Evolutionary conservation across 805 yeast species (phyloP), one percentile per base, ranked within the genome.

Genomic region (Ogataea trehaloabstinens): DNA sequence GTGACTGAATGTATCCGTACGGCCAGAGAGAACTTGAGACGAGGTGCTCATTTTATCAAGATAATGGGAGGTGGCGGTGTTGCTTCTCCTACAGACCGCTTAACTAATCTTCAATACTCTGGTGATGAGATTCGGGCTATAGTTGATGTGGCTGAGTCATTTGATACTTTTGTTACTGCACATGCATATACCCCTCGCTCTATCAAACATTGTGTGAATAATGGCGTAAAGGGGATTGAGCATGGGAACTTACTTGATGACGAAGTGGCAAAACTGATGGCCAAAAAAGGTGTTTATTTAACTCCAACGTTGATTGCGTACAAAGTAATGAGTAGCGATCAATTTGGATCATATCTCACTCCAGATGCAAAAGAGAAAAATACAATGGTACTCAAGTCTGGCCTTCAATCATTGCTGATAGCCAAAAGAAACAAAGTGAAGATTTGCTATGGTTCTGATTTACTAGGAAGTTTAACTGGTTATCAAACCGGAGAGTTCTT

Each of bases 21-120:
- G 6, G 46, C 56, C 2, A 51, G 62, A 41, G 62, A 56, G 15
- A 45, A 50, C 21, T 45, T 57, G 27, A 46, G 61, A 39, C 38
- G 50, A 20, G 62, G 61, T 5, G 58, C 59, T 2, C 41, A 46
- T 19, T 56, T 57, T 34, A 44, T 57, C 33, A 57, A 57, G 38
- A 53, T 57, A 28, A 57, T 57, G 59, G 56, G 58, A 13, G 48
- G 59, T 33, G 62, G 62, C 19, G 60, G 61, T 24, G 61, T 57
- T 28, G 60, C 58, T 8, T 57, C 61, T 5, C 61, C 61, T 22
- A 45, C 56, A 11, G 60, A 55, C 38, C 44, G 48, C 28, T 42
- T 55, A n/a, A 41, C 48, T 12, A 51, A 56, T 34, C 34, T 51
- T 15, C 60, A 55, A 37, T 58, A 45, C 39, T 48, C 54, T 10